A percentile compares a stretch with the other conserved stretches of the same genome.
Evolutionary conservation across 2,329 filamentous ascomycete genomes (phyloP).

Genomic region (Pyricularia pennisetigena): DNA sequence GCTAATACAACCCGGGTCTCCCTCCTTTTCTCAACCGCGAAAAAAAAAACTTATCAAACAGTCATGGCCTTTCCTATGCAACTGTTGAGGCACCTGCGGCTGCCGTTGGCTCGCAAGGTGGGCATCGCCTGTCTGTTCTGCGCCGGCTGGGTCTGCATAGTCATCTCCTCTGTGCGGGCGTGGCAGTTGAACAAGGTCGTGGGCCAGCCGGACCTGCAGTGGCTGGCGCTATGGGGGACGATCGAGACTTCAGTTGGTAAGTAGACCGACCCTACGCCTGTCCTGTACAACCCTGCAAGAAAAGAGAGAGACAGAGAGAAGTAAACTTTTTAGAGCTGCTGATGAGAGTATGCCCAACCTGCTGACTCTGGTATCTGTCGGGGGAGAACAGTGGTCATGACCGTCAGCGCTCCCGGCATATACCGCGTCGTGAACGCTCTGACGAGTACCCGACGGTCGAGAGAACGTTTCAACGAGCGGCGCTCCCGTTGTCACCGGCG

Average conservation of each 20-base stretch:
- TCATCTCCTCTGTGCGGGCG: neutral
- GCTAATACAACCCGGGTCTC: too few species aligned
- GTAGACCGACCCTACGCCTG: too few species aligned
- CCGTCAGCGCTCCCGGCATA: neutral
- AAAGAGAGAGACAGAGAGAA: too few species aligned
- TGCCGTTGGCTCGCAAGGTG: neutral
- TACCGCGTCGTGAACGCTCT: neutral
- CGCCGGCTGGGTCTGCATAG: neutral
- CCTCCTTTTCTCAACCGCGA: too few species aligned
- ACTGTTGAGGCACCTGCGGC: neutral
- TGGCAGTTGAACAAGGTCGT: neutral
- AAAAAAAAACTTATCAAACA: neutral
- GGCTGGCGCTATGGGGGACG: neutral
- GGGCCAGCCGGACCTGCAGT: neutral
- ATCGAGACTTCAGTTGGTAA: too few species aligned
- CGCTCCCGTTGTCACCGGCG: neutral
- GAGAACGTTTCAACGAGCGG: neutral
- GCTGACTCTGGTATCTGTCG: too few species aligned
- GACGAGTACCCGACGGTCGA: neutral
- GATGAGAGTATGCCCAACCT: too few species aligned
- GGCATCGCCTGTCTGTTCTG: neutral
- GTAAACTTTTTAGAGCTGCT: too few species aligned
- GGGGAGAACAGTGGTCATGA: neutral
- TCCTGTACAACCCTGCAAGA: too few species aligned
- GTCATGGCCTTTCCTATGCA: neutral